Percentiles rank a stretch among this genome's conserved stretches.
Evolutionary conservation across 371 early-diverging fungal species (phyloP).

Genomic region (Haplosporangium sp.): DNA sequence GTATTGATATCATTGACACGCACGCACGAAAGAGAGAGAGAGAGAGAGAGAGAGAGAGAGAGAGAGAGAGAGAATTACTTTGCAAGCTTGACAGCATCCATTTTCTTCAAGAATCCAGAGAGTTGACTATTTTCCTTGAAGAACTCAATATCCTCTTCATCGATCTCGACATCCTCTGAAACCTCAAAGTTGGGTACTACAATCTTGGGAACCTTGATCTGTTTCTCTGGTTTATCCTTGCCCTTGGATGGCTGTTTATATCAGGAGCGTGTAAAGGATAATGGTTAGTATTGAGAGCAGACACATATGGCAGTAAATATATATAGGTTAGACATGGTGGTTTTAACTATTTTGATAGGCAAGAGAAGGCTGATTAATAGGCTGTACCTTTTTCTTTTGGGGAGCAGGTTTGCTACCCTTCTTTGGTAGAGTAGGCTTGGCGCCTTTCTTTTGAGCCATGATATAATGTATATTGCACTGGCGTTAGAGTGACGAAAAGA

Average conservation of each 20-base stretch:
- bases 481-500: background rate
- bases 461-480: background rate
- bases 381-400: conserved; percentile 12
- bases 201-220: conserved; percentile 56
- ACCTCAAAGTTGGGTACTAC: conserved; percentile 51
- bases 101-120: conserved; percentile 59
- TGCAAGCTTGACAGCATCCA: conserved; percentile 57
- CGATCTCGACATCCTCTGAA: conserved; percentile 63
- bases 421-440: conserved; percentile 20
- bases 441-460: conserved; percentile 42
- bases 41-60: too few species aligned
- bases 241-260: conserved; percentile 7
- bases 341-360: background rate
- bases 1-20: too few species aligned
- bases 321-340: background rate
- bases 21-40: too few species aligned
- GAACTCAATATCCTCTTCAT: conserved; percentile 77
- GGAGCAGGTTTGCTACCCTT: conserved; percentile 29
- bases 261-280: too few species aligned
- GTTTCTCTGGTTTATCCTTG: conserved; percentile 51
- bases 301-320: background rate
- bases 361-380: background rate
- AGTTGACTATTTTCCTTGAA: conserved; percentile 58
- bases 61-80: conserved; percentile 27
- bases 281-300: too few species aligned